A percentile compares a stretch with the other conserved stretches of the same genome.
Evolutionary conservation across 495 filamentous ascomycete species (phyloP).

Genomic region (Bacidia rubella): DNA sequence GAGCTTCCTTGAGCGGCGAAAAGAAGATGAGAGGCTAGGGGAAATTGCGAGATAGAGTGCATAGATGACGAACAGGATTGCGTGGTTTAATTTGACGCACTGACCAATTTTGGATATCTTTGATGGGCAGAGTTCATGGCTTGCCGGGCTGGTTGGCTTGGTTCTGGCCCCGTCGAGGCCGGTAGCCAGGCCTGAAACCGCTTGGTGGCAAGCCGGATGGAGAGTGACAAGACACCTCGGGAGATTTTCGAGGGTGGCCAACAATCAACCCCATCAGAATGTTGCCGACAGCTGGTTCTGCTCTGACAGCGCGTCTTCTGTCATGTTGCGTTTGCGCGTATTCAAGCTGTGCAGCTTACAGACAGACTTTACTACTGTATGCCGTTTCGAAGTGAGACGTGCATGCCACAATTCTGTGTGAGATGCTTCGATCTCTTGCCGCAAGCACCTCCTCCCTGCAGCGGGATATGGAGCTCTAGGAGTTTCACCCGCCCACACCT

Average conservation of each 20-base stretch:
- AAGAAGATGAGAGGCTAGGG: background rate
- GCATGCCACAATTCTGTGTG: background rate
- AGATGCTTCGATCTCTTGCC: background rate
- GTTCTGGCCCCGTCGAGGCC: background rate
- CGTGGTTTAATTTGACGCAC: background rate
- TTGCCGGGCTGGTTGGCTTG: background rate
- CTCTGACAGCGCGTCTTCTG: background rate
- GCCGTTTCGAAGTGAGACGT: background rate
- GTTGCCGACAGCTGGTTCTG: background rate
- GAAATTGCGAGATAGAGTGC: background rate
- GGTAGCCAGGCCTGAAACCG: background rate
- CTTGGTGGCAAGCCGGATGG: background rate
- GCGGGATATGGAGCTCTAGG: background rate
- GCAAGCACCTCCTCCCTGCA: background rate
- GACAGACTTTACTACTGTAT: background rate
- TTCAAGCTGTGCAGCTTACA: background rate
- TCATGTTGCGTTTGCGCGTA: background rate
- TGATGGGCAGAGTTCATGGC: too few species aligned
- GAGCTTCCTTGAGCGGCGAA: too few species aligned
- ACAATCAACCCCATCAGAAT: background rate
- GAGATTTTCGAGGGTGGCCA: background rate
- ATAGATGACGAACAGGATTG: background rate
- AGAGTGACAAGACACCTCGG: background rate
- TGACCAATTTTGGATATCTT: background rate
- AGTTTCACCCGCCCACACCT: background rate